These are phyloP conservation scores for Mycosphaerelloides madeirae DNA, from an alignment of 2,329 filamentous ascomycete genomes.

Conservation along the genomic window DNA sequence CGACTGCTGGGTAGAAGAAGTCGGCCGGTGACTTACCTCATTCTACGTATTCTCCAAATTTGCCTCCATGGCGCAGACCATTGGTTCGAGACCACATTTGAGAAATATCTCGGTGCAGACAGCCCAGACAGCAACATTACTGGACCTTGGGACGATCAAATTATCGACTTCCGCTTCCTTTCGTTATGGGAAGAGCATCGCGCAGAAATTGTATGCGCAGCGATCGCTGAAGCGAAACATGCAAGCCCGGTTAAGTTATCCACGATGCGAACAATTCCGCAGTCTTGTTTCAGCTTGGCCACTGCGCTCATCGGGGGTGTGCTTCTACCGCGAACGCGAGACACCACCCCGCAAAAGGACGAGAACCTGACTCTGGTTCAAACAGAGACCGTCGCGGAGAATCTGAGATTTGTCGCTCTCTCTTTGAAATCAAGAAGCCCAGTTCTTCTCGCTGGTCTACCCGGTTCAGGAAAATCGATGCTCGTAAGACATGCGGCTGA, in stretches of 20 bases:
- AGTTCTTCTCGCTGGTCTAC: conserved; percentile 72
- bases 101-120: conserved; percentile 55
- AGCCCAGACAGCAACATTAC: conserved; percentile 51
- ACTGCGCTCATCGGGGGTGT: conserved; percentile 63
- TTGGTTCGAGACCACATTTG: conserved; percentile 67
- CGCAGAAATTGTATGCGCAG: conserved; percentile 34
- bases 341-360: neutral
- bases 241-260: too few relatives aligned
- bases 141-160: conserved; percentile 69
- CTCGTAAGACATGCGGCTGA: conserved; percentile 76
- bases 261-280: conserved; percentile 11
- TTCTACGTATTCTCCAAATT: conserved; percentile 74
- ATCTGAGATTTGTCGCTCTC: conserved; percentile 64
- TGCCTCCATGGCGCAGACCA: conserved; percentile 75
- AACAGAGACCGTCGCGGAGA: conserved; percentile 67
- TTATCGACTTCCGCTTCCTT: conserved; percentile 74
- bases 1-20: conserved; percentile 58
- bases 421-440: conserved; percentile 65
- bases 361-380: conserved; percentile 47
- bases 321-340: conserved; percentile 57
- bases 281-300: conserved; percentile 21
- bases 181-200: conserved; percentile 60
- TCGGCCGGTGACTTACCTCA: conserved; percentile 68
- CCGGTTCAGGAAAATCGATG: conserved; percentile 87
- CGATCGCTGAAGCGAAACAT: conserved; percentile 2